Evolutionary conservation across 208 protist genomes (phyloP).

Genomic region (Kentomonas sorsogonicus): DNA sequence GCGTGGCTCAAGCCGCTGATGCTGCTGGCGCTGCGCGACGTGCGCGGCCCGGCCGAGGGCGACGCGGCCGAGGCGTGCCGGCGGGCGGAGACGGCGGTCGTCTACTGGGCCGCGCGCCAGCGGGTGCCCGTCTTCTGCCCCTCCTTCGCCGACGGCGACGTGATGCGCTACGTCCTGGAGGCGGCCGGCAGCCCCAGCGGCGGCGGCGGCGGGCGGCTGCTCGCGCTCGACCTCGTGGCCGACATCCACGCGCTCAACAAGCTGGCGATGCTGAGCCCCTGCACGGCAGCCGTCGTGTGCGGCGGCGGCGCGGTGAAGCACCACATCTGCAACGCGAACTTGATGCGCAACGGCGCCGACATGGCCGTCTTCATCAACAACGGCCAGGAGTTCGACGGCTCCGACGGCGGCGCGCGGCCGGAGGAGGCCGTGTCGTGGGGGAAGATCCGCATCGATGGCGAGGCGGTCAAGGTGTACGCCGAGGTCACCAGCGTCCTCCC

Average conservation of each 20-base stretch:
- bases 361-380: conserved; percentile 97
- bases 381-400: conserved; percentile 97
- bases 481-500: conserved; percentile 98
- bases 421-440: conserved; percentile 99
- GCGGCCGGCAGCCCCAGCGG: not conserved
- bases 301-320: conserved; percentile 98
- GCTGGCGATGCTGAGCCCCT: conserved; percentile 88
- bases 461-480: conserved; percentile 96
- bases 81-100: conserved; percentile 47
- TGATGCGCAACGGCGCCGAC: conserved; percentile 99
- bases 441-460: conserved; percentile 95
- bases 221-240: conserved; percentile 78
- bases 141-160: conserved; percentile 76
- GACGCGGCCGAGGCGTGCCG: not conserved
- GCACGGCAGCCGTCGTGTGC: conserved; percentile 98
- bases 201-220: conserved; percentile 4
- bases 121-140: conserved; percentile 79
- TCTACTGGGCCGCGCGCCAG: conserved; percentile 78
- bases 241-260: conserved; percentile 98
- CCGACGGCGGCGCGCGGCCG: conserved; percentile 95
- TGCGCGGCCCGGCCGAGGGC: conserved; percentile 10
- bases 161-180: conserved; percentile 49
- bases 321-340: conserved; percentile 99
- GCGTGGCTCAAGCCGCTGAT: conserved; percentile 60
- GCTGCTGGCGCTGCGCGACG: conserved; percentile 46